Conservation (phyloP, 2,329 filamentous ascomycete species). For the Ceratocystis cacaofunesta region DNA sequence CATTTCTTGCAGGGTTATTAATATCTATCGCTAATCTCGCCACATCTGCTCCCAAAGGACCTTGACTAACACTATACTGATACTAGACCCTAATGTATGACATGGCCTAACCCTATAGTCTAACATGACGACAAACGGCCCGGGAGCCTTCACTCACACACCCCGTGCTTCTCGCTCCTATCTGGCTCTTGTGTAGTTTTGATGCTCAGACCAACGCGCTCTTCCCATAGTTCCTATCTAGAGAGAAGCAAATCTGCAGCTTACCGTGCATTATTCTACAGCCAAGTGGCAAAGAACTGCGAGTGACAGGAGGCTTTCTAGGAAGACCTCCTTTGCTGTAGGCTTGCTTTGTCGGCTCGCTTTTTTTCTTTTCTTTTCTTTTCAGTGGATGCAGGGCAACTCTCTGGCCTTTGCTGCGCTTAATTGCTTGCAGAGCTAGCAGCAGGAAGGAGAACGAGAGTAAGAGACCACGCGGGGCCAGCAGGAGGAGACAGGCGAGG, state of each 20-base stretch:
- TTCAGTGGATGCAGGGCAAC: neutral
- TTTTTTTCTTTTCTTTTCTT: neutral
- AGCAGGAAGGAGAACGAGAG: neutral
- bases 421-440: neutral
- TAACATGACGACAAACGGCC: neutral
- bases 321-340: neutral
- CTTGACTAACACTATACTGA: neutral
- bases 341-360: neutral
- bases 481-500: neutral
- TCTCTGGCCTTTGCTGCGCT: conserved; percentile 2
- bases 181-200: neutral
- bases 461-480: neutral
- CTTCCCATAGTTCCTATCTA: neutral
- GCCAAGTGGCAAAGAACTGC: neutral
- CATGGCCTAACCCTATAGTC: neutral
- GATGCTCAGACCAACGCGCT: neutral
- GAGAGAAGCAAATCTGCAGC: neutral
- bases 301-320: neutral
- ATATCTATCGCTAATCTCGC: neutral
- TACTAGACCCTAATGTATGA: neutral
- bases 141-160: neutral
- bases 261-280: neutral
- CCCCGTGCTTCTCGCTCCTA: neutral
- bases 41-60: neutral
- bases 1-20: neutral